phyloP scores from a whole-genome alignment of 192 early-diverging fungal genomes.

The Backusella sp. region DNA sequence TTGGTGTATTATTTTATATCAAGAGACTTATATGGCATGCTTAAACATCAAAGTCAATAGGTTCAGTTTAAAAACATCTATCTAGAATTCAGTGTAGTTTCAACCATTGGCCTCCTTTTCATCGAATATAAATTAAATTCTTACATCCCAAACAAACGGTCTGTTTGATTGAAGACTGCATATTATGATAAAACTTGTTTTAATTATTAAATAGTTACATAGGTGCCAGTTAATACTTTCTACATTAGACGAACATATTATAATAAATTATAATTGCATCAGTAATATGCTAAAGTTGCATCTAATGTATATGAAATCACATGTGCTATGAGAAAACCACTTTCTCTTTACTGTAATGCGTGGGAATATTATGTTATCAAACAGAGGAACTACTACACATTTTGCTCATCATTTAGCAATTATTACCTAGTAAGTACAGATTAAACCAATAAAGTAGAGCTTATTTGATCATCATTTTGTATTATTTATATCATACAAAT shows the following conservation, averaged over 20 bases:
- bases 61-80: not conserved
- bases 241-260: not conserved
- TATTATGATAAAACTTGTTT: not conserved
- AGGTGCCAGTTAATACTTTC: not conserved
- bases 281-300: not conserved
- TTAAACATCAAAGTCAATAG: not conserved
- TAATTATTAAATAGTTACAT: not conserved
- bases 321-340: not conserved
- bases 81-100: not conserved
- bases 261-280: not conserved
- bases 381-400: not conserved
- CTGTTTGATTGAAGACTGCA: not conserved
- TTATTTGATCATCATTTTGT: not conserved
- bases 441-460: not conserved
- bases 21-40: not conserved
- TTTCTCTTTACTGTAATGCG: not conserved
- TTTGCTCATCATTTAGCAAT: not conserved
- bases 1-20: not conserved
- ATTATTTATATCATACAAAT: slow-evolving; percentile 1
- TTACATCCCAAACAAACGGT: not conserved
- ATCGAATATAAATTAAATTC: not conserved
- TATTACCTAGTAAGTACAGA: not conserved
- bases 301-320: not conserved
- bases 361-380: not conserved
- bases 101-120: not conserved